phyloP scores from a whole-genome alignment of 73 alveolate species.

The Paramecium sexaurelia region DNA sequence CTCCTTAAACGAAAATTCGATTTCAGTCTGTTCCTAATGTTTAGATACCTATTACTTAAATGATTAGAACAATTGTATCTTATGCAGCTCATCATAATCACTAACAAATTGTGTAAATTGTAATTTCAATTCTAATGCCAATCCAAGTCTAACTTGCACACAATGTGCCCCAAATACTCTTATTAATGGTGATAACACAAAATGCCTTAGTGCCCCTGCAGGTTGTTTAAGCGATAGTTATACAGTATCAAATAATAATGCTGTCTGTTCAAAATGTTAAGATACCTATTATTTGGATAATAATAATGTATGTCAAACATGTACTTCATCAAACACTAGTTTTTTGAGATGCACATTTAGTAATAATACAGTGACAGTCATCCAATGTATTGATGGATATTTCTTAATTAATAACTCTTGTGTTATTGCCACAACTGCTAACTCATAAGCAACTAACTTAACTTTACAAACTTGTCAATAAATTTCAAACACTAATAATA shows the following conservation, averaged over 20 bases:
- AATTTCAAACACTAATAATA: neutral
- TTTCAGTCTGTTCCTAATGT: neutral
- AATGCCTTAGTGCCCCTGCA: neutral
- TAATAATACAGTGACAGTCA: neutral
- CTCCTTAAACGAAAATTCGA: neutral
- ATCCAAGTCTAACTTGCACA: neutral
- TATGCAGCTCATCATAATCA: neutral
- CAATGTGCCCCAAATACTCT: neutral
- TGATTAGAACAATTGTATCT: neutral
- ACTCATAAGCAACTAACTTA: neutral
- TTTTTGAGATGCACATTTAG: neutral
- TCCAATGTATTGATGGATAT: neutral
- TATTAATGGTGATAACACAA: neutral
- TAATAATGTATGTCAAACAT: neutral
- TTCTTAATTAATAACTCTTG: neutral
- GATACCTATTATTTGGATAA: neutral
- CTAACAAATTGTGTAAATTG: neutral
- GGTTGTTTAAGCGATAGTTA: neutral
- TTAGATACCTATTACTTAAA: neutral
- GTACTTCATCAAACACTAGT: neutral
- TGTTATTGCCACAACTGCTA: neutral
- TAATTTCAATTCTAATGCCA: neutral
- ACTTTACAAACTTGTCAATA: neutral
- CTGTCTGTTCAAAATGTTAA: neutral
- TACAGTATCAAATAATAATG: neutral